These are phyloP conservation scores for Handroanthus guayacan DNA, from an alignment of 257 asterid species.

Conservation along the genomic window DNA sequence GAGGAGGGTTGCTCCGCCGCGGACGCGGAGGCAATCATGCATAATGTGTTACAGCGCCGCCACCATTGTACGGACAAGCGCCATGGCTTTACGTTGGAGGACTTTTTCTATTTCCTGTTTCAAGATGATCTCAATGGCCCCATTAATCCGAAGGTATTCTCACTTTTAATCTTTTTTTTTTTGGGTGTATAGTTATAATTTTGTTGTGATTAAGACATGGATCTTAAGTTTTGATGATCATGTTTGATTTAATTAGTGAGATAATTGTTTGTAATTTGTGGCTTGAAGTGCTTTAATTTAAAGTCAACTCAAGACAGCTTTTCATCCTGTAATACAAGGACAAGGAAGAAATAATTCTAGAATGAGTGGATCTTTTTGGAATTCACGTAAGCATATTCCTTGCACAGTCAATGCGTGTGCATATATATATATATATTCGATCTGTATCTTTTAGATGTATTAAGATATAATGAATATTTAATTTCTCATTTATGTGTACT, in stretches of 20 bases:
- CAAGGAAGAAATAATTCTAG: background rate
- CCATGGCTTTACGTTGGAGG: slow-evolving; percentile 62
- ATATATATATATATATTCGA: too few species aligned
- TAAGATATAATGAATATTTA: too few species aligned
- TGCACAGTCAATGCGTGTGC: too few species aligned
- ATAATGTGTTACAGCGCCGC: slow-evolving; percentile 55
- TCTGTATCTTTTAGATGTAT: too few species aligned
- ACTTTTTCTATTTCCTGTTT: slow-evolving; percentile 77
- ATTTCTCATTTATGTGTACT: too few species aligned
- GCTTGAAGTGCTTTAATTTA: background rate
- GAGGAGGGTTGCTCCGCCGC: slow-evolving; percentile 56
- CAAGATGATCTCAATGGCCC: slow-evolving; percentile 94
- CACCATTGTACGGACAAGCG: slow-evolving; percentile 59
- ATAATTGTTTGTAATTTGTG: background rate
- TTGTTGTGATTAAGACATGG: background rate
- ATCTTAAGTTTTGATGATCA: slow-evolving; percentile 5
- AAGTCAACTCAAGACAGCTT: background rate
- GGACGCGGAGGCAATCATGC: slow-evolving; percentile 70
- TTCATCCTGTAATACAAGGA: background rate
- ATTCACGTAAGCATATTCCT: too few species aligned
- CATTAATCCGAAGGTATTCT: slow-evolving; percentile 58
- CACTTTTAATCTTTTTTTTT: background rate
- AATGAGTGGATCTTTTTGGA: too few species aligned
- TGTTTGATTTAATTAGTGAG: too few species aligned
- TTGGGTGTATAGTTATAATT: background rate